Evolutionary conservation across 2,329 filamentous ascomycete genomes (phyloP).

Genomic region (Aspergillus tubingensis): DNA sequence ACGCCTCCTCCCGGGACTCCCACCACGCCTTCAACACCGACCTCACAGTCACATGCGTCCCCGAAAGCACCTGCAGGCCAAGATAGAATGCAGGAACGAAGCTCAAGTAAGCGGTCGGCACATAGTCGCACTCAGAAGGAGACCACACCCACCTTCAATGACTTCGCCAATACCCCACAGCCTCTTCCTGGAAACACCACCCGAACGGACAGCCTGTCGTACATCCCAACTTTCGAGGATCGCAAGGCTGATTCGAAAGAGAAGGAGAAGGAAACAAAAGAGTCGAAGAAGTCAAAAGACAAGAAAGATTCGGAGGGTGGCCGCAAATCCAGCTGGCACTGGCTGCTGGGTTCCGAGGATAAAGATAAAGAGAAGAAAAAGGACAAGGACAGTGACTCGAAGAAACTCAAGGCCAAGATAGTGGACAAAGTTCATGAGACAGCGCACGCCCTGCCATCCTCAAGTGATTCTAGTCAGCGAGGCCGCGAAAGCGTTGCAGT

Average conservation of each 20-base stretch:
- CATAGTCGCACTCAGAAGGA: slow-evolving; percentile 39
- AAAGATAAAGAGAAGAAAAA: slow-evolving; percentile 58
- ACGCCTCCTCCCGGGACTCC: slow-evolving; percentile 57
- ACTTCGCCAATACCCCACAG: slow-evolving; percentile 67
- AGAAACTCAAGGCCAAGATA: slow-evolving; percentile 57
- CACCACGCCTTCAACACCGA: slow-evolving; percentile 25
- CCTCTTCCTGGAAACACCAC: slow-evolving; percentile 68
- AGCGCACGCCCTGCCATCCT: slow-evolving; percentile 79
- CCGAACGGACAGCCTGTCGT: slow-evolving; percentile 75
- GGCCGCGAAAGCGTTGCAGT: slow-evolving; percentile 79
- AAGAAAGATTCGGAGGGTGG: slow-evolving; percentile 72
- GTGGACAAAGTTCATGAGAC: slow-evolving; percentile 67
- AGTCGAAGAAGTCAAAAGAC: slow-evolving; percentile 72
- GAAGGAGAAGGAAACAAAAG: slow-evolving; percentile 59
- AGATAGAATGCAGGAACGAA: slow-evolving; percentile 29
- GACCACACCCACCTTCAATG: slow-evolving; percentile 58
- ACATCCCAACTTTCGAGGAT: slow-evolving; percentile 77
- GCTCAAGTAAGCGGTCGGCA: slow-evolving; percentile 36
- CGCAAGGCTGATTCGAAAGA: slow-evolving; percentile 75
- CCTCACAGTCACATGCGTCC: slow-evolving; percentile 42
- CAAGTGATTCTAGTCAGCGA: slow-evolving; percentile 67
- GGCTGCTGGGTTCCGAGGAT: slow-evolving; percentile 75
- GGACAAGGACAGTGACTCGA: slow-evolving; percentile 69
- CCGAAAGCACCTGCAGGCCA: slow-evolving; percentile 41
- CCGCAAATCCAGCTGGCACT: slow-evolving; percentile 76